phyloP scores from a whole-genome alignment of 768 basidiomycete genomes.

The Xerocomellus intermedius region DNA sequence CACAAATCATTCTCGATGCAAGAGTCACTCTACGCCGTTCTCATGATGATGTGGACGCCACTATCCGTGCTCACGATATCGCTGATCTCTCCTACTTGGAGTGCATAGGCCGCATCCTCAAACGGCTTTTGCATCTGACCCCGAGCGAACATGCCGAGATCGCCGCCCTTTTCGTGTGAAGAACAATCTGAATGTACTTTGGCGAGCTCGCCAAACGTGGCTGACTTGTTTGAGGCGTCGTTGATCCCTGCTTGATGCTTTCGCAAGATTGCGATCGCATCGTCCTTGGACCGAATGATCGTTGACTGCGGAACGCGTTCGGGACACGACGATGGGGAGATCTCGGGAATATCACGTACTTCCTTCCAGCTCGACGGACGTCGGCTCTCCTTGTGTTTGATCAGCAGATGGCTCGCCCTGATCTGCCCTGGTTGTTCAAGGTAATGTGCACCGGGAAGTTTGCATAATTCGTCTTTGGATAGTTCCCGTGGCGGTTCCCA shows the following conservation, averaged over 20 bases:
- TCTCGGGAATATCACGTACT: constrained; percentile 40
- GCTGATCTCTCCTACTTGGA: constrained; percentile 75
- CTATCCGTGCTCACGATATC: constrained; percentile 86
- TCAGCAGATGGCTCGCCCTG: constrained; percentile 91
- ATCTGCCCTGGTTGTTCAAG: constrained; percentile 56
- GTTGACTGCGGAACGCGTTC: constrained; percentile 44
- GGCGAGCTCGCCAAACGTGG: constrained; percentile 79
- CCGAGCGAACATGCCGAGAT: constrained; percentile 81
- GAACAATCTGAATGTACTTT: constrained; percentile 82
- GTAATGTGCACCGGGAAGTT: constrained; percentile 68
- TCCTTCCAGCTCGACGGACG: constrained; percentile 85
- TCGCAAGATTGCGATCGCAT: constrained; percentile 80
- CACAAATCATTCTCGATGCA: neutral
- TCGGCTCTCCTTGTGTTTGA: constrained; percentile 84
- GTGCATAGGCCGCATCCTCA: constrained; percentile 79
- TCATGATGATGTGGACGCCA: constrained; percentile 90
- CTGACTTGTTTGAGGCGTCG: constrained; percentile 36
- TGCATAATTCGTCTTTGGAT: constrained; percentile 54
- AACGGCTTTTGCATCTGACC: constrained; percentile 98
- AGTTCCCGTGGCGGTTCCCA: constrained; percentile 69
- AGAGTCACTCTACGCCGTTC: constrained; percentile 57
- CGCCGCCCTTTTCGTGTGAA: constrained; percentile 77
- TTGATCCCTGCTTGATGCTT: constrained; percentile 63
- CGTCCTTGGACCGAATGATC: constrained; percentile 85
- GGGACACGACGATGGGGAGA: neutral